Evolutionary conservation across 768 basidiomycete genomes (phyloP).

Genomic region (Sporobolomyces roseus): DNA sequence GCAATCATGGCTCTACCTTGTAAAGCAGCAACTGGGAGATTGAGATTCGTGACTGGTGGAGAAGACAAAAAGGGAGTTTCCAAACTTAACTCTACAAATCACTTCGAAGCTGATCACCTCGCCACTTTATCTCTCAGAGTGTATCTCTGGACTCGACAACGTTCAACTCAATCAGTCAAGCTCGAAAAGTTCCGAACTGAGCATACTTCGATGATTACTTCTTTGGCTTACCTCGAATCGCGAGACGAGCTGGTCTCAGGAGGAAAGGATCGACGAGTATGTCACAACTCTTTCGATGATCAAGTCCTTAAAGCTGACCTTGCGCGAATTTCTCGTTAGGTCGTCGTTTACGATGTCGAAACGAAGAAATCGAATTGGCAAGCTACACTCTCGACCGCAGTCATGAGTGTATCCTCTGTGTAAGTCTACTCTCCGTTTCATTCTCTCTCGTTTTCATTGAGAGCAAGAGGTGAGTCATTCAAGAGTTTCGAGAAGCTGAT

Average conservation of each 20-base stretch:
- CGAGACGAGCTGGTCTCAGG: constrained; percentile 16
- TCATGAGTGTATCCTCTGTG: constrained; percentile 23
- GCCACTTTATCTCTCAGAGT: neutral
- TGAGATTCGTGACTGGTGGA: constrained; percentile 31
- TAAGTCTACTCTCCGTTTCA: neutral
- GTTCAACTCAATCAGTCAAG: constrained; percentile 18
- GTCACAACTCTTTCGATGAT: neutral
- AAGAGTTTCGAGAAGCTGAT: too few relatives aligned
- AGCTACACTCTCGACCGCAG: neutral
- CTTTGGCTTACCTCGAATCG: constrained; percentile 2
- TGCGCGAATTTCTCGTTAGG: neutral
- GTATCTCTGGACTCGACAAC: constrained; percentile 30
- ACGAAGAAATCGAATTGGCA: constrained; percentile 7
- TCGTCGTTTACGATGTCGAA: constrained; percentile 19
- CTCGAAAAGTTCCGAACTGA: constrained; percentile 8
- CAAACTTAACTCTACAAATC: neutral
- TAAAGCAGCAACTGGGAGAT: constrained; percentile 1
- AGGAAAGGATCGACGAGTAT: constrained; percentile 23
- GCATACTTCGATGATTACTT: constrained; percentile 29
- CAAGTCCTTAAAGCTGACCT: neutral
- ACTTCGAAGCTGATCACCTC: neutral
- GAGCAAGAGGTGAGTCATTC: too few relatives aligned
- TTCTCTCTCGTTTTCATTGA: neutral
- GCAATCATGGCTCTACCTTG: constrained; percentile 12
- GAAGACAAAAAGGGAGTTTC: constrained; percentile 33